Percentiles rank a stretch among this genome's conserved stretches.
Evolutionary conservation across 129 eudicot genomes (phyloP).

Genomic region (carrot (Daucus carota)): DH1_v3.0 NC_030384.2:37099001-37099500

Average conservation of each 20-base stretch:
- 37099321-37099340: not conserved
- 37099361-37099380: not conserved
- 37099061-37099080: not conserved
- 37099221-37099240: not conserved
- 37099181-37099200: not conserved
- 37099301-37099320: not conserved
- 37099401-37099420: not conserved
- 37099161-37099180: not conserved
- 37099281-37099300: not conserved
- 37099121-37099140: not conserved
- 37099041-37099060: conserved; percentile 55
- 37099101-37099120: too few species aligned
- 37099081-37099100: not conserved
- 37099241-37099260: not conserved
- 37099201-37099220: not conserved
- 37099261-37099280: not conserved
- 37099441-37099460: not conserved
- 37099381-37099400: not conserved
- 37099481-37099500: not conserved
- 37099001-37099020: conserved; percentile 84
- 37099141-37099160: not conserved
- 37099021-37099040: conserved; percentile 93
- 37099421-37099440: not conserved
- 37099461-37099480: not conserved
- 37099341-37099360: not conserved